Percentiles rank a stretch among this genome's conserved stretches.
phyloP scores from a whole-genome alignment of 495 filamentous ascomycete species.

The Parathielavia appendiculata region DNA sequence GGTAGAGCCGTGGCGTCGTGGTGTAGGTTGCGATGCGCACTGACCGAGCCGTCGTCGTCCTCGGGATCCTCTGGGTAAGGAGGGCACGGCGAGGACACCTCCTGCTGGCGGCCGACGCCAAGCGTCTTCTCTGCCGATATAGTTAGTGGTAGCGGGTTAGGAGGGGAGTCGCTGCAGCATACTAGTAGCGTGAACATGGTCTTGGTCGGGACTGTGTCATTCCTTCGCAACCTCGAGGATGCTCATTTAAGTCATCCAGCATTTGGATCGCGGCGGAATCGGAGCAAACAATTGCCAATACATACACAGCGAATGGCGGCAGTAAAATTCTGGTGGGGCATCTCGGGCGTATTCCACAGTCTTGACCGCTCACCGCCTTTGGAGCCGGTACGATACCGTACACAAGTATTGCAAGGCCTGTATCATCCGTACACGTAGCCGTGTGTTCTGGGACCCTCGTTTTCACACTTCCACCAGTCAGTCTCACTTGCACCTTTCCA shows the following conservation, averaged over 20 bases:
- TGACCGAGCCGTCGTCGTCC: constrained; percentile 2
- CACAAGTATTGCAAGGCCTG: background rate
- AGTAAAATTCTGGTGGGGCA: constrained; percentile 14
- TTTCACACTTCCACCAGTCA: too few relatives aligned
- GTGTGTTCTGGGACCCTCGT: too few relatives aligned
- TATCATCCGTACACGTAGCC: background rate
- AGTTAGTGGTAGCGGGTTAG: background rate
- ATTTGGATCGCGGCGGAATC: constrained; percentile 6
- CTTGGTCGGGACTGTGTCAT: constrained; percentile 5
- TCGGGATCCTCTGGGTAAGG: constrained; percentile 13
- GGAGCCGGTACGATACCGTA: background rate
- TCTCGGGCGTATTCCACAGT: background rate
- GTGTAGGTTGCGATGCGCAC: constrained; percentile 22
- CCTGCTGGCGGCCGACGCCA: constrained; percentile 28
- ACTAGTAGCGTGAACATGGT: constrained; percentile 28
- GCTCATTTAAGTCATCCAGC: background rate
- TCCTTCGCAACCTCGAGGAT: background rate
- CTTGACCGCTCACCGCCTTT: constrained; percentile 4
- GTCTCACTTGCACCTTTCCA: too few relatives aligned
- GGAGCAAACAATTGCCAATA: constrained; percentile 14
- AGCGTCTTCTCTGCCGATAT: constrained; percentile 27
- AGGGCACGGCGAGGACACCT: constrained; percentile 19
- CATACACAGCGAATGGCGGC: constrained; percentile 10
- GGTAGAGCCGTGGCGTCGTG: constrained; percentile 24
- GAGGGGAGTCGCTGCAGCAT: constrained; percentile 5